A percentile compares a stretch with the other conserved stretches of the same genome.
Conservation (phyloP, 2,329 filamentous ascomycete species). For the Penicillium sp. region DNA sequence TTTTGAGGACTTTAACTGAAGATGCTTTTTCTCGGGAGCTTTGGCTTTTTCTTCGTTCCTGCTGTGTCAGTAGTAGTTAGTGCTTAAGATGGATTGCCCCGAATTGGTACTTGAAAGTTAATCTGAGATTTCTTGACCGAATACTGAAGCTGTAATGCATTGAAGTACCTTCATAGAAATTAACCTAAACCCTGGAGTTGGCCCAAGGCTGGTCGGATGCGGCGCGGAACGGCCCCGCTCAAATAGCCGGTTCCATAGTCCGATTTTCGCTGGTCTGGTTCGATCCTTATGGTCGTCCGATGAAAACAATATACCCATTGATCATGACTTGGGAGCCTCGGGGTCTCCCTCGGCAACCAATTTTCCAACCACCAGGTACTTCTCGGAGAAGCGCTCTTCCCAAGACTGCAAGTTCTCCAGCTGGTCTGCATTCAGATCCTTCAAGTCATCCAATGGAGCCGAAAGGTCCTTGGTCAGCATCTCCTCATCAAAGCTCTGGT, state of each 20-base stretch:
- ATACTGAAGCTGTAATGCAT: not conserved
- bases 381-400: conserved; percentile 91
- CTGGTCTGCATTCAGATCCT: conserved; percentile 72
- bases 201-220: not conserved
- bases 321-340: conserved; percentile 35
- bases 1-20: conserved; percentile 2
- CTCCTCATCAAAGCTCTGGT: conserved; percentile 88
- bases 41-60: conserved; percentile 3
- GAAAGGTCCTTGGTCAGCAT: conserved; percentile 93
- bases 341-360: conserved; percentile 67
- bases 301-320: not conserved
- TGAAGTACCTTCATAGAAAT: not conserved
- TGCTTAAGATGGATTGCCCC: conserved; percentile 3
- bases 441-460: conserved; percentile 75
- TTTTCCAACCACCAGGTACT: conserved; percentile 93
- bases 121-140: not conserved
- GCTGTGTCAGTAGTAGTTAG: conserved; percentile 9
- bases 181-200: not conserved
- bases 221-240: not conserved
- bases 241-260: not conserved
- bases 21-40: conserved; percentile 5
- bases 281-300: not conserved
- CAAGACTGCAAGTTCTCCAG: conserved; percentile 82
- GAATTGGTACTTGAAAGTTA: not conserved
- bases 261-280: not conserved